Conservation (phyloP, 768 basidiomycete genomes). For the Boletellus emodensis region DNA sequence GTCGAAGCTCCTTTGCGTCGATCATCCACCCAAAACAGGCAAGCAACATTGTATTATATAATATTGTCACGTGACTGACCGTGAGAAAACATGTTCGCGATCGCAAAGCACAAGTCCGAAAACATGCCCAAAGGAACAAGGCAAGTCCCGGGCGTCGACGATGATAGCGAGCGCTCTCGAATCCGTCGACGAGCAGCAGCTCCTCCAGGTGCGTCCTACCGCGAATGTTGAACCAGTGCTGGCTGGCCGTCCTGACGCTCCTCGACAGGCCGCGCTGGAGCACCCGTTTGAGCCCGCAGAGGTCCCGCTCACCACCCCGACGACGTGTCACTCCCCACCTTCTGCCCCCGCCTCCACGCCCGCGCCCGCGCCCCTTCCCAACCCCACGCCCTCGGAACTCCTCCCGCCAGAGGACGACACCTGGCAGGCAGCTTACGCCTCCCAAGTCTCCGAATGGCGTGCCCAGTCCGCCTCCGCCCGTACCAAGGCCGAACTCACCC, state of each 20-base stretch:
- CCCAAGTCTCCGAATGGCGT: slow-evolving; percentile 67
- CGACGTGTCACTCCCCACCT: background rate
- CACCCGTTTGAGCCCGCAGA: slow-evolving; percentile 26
- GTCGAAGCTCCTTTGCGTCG: background rate
- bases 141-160: background rate
- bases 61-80: background rate
- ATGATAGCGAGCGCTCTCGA: slow-evolving; percentile 25
- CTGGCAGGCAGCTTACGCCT: slow-evolving; percentile 69
- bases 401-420: slow-evolving; percentile 34
- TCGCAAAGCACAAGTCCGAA: background rate
- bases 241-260: too few species aligned
- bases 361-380: background rate
- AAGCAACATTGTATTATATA: background rate
- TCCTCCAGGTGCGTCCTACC: slow-evolving; percentile 19
- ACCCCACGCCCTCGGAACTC: background rate
- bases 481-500: slow-evolving; percentile 69
- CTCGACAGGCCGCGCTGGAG: slow-evolving; percentile 22
- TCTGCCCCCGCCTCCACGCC: background rate
- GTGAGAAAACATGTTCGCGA: background rate
- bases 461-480: slow-evolving; percentile 68
- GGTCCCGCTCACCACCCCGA: slow-evolving; percentile 13
- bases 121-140: too few species aligned
- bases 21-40: slow-evolving; percentile 7
- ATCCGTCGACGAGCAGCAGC: slow-evolving; percentile 18
- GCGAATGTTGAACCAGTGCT: too few species aligned